Conservation (phyloP, 805 yeast species). For the Metschnikowia hibisci region DNA sequence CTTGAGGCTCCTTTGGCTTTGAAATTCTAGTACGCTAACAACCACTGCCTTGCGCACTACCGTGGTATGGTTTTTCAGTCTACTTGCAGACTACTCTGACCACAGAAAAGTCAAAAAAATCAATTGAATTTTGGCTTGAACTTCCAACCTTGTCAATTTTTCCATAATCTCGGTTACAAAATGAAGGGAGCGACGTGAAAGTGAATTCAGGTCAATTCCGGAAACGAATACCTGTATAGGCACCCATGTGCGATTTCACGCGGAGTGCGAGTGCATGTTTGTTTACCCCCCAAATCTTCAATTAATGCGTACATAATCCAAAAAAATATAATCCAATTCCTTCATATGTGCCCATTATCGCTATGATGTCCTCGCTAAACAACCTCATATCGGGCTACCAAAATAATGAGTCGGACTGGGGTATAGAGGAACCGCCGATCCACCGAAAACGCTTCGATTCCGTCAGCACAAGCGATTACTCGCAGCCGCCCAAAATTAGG, state of each 20-base stretch:
- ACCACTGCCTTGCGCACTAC: too few species aligned
- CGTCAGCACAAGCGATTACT: conserved; percentile 19
- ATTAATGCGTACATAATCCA: not conserved
- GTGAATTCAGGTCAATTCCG: too few species aligned
- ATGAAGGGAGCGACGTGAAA: too few species aligned
- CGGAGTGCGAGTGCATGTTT: conserved; percentile 3
- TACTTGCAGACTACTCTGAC: too few species aligned
- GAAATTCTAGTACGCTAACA: not conserved
- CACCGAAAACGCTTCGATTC: conserved; percentile 13
- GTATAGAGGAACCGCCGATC: conserved; percentile 17
- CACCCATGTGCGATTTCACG: not conserved
- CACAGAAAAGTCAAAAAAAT: too few species aligned
- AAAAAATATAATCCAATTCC: too few species aligned
- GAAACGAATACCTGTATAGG: not conserved
- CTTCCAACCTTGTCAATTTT: too few species aligned
- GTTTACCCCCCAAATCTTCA: conserved; percentile 1
- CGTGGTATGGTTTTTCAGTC: too few species aligned
- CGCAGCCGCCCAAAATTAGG: conserved; percentile 13
- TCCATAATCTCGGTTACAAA: too few species aligned
- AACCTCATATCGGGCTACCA: conserved; percentile 10
- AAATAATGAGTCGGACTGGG: conserved; percentile 23
- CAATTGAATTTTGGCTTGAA: too few species aligned
- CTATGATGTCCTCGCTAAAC: conserved; percentile 2
- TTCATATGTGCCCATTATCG: not conserved
- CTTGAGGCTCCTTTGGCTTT: conserved; percentile 2